phyloP scores from a whole-genome alignment of 345 rosid genomes.

The Pistacia integerrima region DNA sequence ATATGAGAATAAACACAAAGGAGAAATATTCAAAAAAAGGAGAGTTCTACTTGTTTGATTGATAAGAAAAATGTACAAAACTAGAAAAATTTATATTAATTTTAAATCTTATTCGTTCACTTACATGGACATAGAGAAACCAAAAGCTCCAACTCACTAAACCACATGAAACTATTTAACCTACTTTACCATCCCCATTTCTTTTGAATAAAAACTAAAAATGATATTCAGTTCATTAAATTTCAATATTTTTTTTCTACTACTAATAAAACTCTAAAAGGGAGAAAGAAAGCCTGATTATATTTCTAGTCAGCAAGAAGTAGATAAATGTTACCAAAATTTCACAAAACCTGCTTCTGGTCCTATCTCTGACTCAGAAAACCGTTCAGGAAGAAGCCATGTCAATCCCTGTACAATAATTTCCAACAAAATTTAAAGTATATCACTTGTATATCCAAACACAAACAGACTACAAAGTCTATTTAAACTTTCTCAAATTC shows the following conservation, averaged over 20 bases:
- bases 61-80: neutral
- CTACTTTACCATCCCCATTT: neutral
- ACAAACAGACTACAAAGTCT: neutral
- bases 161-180: neutral
- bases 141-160: neutral
- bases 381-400: conserved; percentile 92
- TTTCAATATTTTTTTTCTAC: neutral
- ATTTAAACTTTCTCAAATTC: conserved; percentile 9
- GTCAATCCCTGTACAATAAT: conserved; percentile 74
- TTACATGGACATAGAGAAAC: neutral
- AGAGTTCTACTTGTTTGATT: neutral
- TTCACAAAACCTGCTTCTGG: conserved; percentile 99
- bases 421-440: conserved; percentile 19
- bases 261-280: conserved; percentile 1
- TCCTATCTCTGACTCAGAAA: conserved; percentile 89
- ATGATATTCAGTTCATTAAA: neutral
- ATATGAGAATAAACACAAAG: neutral
- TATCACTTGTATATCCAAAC: neutral
- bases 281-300: conserved; percentile 6
- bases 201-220: neutral
- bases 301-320: conserved; percentile 39
- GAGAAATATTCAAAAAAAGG: neutral
- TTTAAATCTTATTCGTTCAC: neutral
- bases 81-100: neutral
- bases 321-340: conserved; percentile 81